Percentiles rank a stretch among this genome's conserved stretches.
These are phyloP conservation scores for Grosmannia clavigera DNA, from an alignment of 2,329 filamentous ascomycete species.

Conservation along the genomic window DNA sequence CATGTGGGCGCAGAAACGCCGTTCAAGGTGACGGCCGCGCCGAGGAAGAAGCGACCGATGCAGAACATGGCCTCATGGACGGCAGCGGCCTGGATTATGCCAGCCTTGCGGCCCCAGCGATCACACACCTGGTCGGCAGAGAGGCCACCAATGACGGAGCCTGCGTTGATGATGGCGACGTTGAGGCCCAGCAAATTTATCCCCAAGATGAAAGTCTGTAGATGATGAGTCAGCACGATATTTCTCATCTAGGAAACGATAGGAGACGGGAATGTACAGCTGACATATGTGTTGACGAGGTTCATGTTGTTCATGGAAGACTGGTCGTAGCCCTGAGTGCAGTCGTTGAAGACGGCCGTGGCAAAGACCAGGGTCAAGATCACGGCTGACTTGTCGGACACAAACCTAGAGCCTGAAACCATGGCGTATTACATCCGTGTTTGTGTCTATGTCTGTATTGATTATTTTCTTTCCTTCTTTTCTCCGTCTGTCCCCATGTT, in stretches of 20 bases:
- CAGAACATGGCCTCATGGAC: slow-evolving; percentile 5
- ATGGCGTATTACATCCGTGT: not conserved
- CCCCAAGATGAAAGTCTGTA: slow-evolving; percentile 1
- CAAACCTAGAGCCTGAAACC: not conserved
- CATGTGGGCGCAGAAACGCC: not conserved
- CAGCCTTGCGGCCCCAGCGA: slow-evolving; percentile 1
- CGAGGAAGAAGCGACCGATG: slow-evolving; percentile 1
- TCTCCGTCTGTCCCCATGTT: not conserved
- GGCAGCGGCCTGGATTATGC: slow-evolving; percentile 1
- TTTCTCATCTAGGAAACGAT: too few species aligned
- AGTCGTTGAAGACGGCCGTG: slow-evolving; percentile 4
- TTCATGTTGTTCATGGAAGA: slow-evolving; percentile 4
- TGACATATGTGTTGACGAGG: not conserved
- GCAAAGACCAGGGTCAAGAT: slow-evolving; percentile 3
- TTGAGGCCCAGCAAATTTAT: slow-evolving; percentile 1
- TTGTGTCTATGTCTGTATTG: not conserved
- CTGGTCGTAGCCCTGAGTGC: slow-evolving; percentile 3
- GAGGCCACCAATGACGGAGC: slow-evolving; percentile 1
- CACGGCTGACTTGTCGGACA: not conserved
- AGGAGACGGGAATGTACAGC: not conserved
- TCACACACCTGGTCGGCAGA: slow-evolving; percentile 3
- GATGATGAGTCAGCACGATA: not conserved
- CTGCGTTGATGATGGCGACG: slow-evolving; percentile 3
- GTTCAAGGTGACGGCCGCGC: not conserved
- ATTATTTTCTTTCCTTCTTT: not conserved